Conservation (phyloP, 371 early-diverging fungal species). For the Mortierella sp. region DNA sequence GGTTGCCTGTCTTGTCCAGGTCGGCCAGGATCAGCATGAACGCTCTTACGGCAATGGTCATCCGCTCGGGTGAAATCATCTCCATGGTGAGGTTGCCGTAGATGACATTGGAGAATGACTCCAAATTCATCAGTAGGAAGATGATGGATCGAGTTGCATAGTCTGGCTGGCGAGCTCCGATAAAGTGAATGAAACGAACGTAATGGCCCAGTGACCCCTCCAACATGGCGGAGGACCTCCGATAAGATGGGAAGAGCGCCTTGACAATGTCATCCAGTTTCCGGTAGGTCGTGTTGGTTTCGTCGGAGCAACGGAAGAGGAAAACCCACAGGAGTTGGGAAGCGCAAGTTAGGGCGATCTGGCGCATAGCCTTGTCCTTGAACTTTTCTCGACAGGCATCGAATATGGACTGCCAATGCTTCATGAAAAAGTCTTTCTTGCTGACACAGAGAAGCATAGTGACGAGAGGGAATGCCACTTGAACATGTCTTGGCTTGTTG, state of each 20-base stretch:
- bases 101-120: slow-evolving; percentile 61
- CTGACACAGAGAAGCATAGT: slow-evolving; percentile 93
- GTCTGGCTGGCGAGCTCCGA: slow-evolving; percentile 85
- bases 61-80: slow-evolving; percentile 78
- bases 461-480: slow-evolving; percentile 89
- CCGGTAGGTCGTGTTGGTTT: slow-evolving; percentile 36
- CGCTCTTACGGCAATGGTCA: slow-evolving; percentile 81
- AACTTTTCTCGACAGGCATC: slow-evolving; percentile 86
- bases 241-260: slow-evolving; percentile 77
- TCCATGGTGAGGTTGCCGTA: slow-evolving; percentile 64
- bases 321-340: slow-evolving; percentile 94
- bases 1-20: slow-evolving; percentile 68
- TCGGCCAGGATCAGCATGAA: slow-evolving; percentile 81
- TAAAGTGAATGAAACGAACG: slow-evolving; percentile 86
- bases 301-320: slow-evolving; percentile 82
- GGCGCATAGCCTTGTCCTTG: slow-evolving; percentile 73
- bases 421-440: slow-evolving; percentile 88
- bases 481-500: slow-evolving; percentile 83
- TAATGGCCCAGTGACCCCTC: slow-evolving; percentile 83
- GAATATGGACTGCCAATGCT: slow-evolving; percentile 82
- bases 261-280: slow-evolving; percentile 72
- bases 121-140: slow-evolving; percentile 76
- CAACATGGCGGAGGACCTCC: slow-evolving; percentile 78
- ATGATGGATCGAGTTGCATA: slow-evolving; percentile 83
- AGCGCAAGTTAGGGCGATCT: slow-evolving; percentile 83